Base-by-base conservation (phyloP, 164 flowering plant genomes). In the Macadamia tetraphylla region DNA sequence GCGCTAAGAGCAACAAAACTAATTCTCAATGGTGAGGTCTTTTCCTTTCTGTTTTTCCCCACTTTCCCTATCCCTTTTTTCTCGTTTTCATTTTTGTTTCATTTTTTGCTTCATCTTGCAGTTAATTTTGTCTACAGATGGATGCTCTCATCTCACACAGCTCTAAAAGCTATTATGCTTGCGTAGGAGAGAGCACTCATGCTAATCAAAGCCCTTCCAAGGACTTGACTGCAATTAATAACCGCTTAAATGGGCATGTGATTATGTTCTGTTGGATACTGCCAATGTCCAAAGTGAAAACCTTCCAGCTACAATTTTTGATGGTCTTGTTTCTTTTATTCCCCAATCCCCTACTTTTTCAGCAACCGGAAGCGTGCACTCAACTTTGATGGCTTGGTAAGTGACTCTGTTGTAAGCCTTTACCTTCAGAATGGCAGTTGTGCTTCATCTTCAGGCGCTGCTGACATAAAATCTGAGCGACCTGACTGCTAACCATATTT, bases 191-290 rank as follows among this genome's bases (percentile, higher is more conserved):
- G 82, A 91, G 94, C 71, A 91, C 94, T 30, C 92, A 80, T 77
- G 97, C 95, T 43, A 89, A 80, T 58, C 93, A 88, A 68, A 91
- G 93, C 83, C 97, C 97, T 67, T 91, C 97, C 23, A 91, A 91
- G 72, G 97, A 91, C 68, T 75, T 91, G 49, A 81, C 84, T 4
- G 90, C 83, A 67, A 88, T 89, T 62, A 91, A 91, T 62, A 82
- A 83, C 76, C 93, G 83, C 62, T 77, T 91, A 81, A 91, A 88
- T 61, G 74, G 90, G 94, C 85, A 86, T 23, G 63, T 63, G 73
- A 90, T 92, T 86, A 86, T 23, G 63, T 63, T 44, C 17, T 57
- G 30, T 48, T 46, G 58, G 62, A 48, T 46, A 49, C 30, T 55
- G 12, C 4, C 51, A 56, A 29, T 64, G 58, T 60, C 17, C 10